phyloP scores from a whole-genome alignment of 495 filamentous ascomycete species.

The Penicillium roqueforti region DNA sequence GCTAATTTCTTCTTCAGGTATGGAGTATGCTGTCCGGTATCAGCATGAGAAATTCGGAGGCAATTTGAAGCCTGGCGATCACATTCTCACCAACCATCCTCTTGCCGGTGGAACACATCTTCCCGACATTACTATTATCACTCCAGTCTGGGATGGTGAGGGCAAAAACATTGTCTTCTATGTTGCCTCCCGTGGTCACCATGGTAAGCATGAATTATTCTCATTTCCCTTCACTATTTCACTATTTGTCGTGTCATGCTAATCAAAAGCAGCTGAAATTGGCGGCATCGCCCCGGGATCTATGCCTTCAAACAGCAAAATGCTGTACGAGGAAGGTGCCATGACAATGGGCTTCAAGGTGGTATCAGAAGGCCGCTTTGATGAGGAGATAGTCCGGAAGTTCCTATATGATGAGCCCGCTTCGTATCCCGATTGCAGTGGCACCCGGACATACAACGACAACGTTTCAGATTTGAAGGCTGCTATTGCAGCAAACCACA shows the following conservation, averaged over 20 bases:
- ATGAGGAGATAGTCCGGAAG: slow-evolving; percentile 75
- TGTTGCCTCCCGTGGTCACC: slow-evolving; percentile 80
- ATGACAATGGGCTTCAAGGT: slow-evolving; percentile 88
- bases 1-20: slow-evolving; percentile 25
- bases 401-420: slow-evolving; percentile 77
- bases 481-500: slow-evolving; percentile 87
- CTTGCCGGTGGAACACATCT: slow-evolving; percentile 82
- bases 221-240: too few relatives aligned
- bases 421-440: slow-evolving; percentile 75
- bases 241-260: too few relatives aligned
- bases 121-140: slow-evolving; percentile 85
- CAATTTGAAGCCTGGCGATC: slow-evolving; percentile 80
- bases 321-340: slow-evolving; percentile 84
- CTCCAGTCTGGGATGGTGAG: slow-evolving; percentile 69
- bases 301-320: slow-evolving; percentile 21
- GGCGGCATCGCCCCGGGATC: too few relatives aligned
- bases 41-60: slow-evolving; percentile 78
- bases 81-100: slow-evolving; percentile 89
- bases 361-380: slow-evolving; percentile 78
- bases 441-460: slow-evolving; percentile 78
- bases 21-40: slow-evolving; percentile 56
- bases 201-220: slow-evolving; percentile 33
- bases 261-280: too few relatives aligned
- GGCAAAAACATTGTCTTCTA: slow-evolving; percentile 66
- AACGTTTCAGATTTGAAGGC: slow-evolving; percentile 94